Evolutionary conservation across 495 filamentous ascomycete genomes (phyloP).

Genomic region (Penicillium psychrofluorescens): DNA sequence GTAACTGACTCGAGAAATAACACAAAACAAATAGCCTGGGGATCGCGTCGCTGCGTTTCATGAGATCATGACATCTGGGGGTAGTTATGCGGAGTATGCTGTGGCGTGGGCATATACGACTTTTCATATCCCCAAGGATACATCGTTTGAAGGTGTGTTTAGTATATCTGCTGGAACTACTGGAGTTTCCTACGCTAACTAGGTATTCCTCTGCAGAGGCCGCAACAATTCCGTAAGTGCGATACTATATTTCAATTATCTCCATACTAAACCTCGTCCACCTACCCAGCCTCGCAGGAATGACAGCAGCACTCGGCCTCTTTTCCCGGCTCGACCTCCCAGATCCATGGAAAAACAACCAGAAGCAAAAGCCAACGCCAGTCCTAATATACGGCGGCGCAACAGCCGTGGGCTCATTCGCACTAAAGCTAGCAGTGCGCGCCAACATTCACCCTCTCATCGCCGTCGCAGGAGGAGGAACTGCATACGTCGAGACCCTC

Average conservation of each 20-base stretch:
- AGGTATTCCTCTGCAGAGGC: slow-evolving; percentile 35
- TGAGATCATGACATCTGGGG: slow-evolving; percentile 43
- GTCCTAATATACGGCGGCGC: slow-evolving; percentile 56
- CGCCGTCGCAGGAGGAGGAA: slow-evolving; percentile 51
- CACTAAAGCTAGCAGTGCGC: slow-evolving; percentile 51
- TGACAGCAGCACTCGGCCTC: slow-evolving; percentile 59
- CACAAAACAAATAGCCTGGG: slow-evolving; percentile 26
- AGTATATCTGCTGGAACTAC: not conserved
- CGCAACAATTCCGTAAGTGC: slow-evolving; percentile 45
- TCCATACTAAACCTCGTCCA: too few species aligned
- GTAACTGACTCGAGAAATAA: too few species aligned
- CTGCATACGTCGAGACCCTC: slow-evolving; percentile 42
- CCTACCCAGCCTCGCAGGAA: slow-evolving; percentile 44
- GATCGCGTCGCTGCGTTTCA: slow-evolving; percentile 68
- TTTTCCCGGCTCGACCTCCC: slow-evolving; percentile 52
- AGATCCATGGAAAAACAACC: slow-evolving; percentile 46
- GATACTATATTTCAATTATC: not conserved
- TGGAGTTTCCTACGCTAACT: not conserved
- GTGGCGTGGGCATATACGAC: slow-evolving; percentile 56
- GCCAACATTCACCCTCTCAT: slow-evolving; percentile 65
- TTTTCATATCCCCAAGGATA: slow-evolving; percentile 58
- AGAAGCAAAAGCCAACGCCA: slow-evolving; percentile 28
- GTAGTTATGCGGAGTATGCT: slow-evolving; percentile 65
- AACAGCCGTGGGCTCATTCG: slow-evolving; percentile 52
- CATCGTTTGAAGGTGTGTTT: slow-evolving; percentile 45